A percentile compares a stretch with the other conserved stretches of the same genome.
Evolutionary conservation across 23 red algal genomes (phyloP).

Genomic region (Gracilaria vermiculophylla): DNA sequence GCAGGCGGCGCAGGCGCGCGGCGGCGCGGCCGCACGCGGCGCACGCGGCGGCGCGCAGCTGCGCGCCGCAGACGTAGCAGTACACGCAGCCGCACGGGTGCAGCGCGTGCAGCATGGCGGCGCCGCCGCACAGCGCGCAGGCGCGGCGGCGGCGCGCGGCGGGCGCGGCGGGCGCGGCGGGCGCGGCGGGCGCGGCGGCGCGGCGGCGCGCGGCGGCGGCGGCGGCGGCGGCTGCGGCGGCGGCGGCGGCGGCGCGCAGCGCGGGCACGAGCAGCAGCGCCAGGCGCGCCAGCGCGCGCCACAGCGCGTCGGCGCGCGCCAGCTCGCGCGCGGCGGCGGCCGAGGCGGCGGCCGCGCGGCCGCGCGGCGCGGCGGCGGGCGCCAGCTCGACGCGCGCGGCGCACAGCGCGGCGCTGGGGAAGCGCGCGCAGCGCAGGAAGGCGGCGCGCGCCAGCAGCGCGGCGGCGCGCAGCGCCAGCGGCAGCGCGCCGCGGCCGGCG

Average conservation of each 20-base stretch:
- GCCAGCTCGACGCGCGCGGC: no score
- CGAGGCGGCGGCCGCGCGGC: no score
- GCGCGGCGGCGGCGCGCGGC: not conserved
- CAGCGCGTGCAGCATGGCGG: not conserved
- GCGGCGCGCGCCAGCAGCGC: no score
- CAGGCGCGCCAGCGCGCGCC: no score
- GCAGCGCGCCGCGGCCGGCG: not conserved
- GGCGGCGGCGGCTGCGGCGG: no score
- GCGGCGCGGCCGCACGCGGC: not conserved
- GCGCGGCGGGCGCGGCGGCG: not conserved
- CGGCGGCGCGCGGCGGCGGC: no score
- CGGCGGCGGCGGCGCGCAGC: not conserved
- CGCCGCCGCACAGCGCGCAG: not conserved
- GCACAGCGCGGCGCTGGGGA: no score
- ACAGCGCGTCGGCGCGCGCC: no score
- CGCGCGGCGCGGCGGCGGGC: no score
- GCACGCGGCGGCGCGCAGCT: not conserved
- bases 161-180: not conserved
- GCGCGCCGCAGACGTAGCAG: not conserved
- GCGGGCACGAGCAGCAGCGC: not conserved
- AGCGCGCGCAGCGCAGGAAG: no score
- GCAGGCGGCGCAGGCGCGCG: not conserved
- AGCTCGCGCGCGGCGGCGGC: no score
- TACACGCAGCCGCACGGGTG: not conserved
- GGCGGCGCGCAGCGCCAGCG: not conserved